A percentile compares a stretch with the other conserved stretches of the same genome.
phyloP scores from a whole-genome alignment of 2,329 filamentous ascomycete genomes.

The Colletotrichum costaricense region DNA sequence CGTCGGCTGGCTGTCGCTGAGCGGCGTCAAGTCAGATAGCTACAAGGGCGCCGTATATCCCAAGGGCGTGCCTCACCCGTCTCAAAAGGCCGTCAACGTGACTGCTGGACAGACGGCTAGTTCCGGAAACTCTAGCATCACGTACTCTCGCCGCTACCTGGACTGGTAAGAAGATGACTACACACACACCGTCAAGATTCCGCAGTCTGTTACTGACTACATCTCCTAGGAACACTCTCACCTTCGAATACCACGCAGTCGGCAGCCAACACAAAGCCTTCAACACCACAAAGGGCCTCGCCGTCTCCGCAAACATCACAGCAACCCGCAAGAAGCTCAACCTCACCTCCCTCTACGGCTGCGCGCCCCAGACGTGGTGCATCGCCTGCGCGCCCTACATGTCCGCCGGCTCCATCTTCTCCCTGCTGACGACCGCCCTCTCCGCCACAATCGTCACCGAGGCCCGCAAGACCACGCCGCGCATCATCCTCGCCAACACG shows the following conservation, averaged over 20 bases:
- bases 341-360: constrained; percentile 68
- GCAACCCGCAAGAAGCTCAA: constrained; percentile 62
- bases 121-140: constrained; percentile 47
- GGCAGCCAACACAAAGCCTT: constrained; percentile 50
- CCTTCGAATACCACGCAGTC: constrained; percentile 72
- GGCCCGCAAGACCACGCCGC: constrained; percentile 52
- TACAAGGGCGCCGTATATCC: constrained; percentile 49
- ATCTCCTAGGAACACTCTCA: constrained; percentile 15
- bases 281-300: constrained; percentile 50
- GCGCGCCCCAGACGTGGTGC: constrained; percentile 70
- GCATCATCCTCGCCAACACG: constrained; percentile 70
- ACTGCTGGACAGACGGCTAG: neutral
- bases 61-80: constrained; percentile 50
- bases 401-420: constrained; percentile 17
- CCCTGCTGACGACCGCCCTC: constrained; percentile 1
- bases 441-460: constrained; percentile 59
- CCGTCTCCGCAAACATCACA: constrained; percentile 62
- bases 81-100: constrained; percentile 47
- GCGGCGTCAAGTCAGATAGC: constrained; percentile 62
- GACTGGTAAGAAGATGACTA: constrained; percentile 75
- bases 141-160: constrained; percentile 71
- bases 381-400: constrained; percentile 65
- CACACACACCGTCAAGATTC: accelerated
- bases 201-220: neutral
- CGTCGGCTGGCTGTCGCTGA: constrained; percentile 74